Evolutionary conservation across 768 basidiomycete genomes (phyloP).

Genomic region (Chalciporus sphaerocephalus): DNA sequence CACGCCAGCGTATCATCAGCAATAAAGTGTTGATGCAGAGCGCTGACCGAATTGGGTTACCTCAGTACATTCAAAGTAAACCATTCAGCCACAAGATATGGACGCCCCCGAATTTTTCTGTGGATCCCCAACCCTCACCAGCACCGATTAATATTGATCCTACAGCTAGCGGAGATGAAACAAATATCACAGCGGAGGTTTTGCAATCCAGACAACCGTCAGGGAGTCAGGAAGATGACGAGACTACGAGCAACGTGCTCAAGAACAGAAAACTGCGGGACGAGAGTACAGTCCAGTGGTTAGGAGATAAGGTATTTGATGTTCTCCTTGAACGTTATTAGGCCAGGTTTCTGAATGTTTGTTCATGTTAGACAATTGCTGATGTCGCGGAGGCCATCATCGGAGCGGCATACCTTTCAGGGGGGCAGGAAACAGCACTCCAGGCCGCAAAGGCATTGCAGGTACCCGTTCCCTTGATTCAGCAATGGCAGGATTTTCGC

Average conservation of each 20-base stretch:
- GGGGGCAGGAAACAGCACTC: constrained; percentile 64
- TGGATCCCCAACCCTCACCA: constrained; percentile 21
- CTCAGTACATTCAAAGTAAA: constrained; percentile 69
- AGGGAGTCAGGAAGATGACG: constrained; percentile 12
- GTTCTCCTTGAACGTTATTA: background rate
- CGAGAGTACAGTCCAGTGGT: constrained; percentile 45
- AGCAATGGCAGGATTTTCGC: constrained; percentile 68
- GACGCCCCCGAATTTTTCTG: constrained; percentile 48
- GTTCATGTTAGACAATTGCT: constrained; percentile 57
- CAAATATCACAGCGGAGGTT: constrained; percentile 7
- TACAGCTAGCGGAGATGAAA: constrained; percentile 32
- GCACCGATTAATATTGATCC: constrained; percentile 15
- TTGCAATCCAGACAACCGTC: constrained; percentile 10
- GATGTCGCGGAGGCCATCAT: constrained; percentile 85
- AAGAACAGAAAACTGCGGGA: constrained; percentile 40
- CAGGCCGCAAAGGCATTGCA: constrained; percentile 59
- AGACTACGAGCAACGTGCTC: constrained; percentile 1
- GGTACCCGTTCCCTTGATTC: constrained; percentile 59
- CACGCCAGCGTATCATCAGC: constrained; percentile 67
- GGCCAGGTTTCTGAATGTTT: constrained; percentile 10
- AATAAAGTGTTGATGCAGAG: constrained; percentile 61
- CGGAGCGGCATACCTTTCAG: constrained; percentile 74
- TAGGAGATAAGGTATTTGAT: constrained; percentile 70
- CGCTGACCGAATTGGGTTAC: constrained; percentile 56
- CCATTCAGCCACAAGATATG: constrained; percentile 65